Base-by-base conservation (phyloP, 1,284 basidiomycete species). In the Kwoniella shivajii region DNA sequence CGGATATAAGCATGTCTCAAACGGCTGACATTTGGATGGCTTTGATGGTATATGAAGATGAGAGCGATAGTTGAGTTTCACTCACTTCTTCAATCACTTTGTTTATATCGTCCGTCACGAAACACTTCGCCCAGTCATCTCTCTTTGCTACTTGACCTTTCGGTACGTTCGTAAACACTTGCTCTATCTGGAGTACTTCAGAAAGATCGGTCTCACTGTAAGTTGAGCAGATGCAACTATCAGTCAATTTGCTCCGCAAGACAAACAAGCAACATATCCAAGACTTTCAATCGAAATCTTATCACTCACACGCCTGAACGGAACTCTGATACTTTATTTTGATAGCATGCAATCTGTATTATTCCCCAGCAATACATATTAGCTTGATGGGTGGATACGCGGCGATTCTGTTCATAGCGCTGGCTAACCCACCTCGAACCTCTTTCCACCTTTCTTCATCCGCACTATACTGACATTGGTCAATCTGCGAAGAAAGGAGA, bases 311-410 rank as follows among this genome's bases (percentile, higher is more conserved):
- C 89, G 60, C 92, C 92, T 52, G 85, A 91, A 55, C 95, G 82
- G 86, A 89, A 99, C 78, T 97, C 94, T 66, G 93, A 89, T 20
- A 98, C 95, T 80, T 98, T 98, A 81, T 99, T 99, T 83, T 98
- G 97, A 82, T 98, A 98, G 78, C 94, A 98, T 45, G 95, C 95
- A 67, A 99, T 90, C 90, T 93, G 59, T 24, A 24, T n/a, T 6
- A 36, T 20, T 24, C 13, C n/a, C n/a, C n/a, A n/a, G n/a, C n/a
- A n/a, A n/a, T n/a, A n/a, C n/a, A n/a, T n/a, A n/a, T n/a, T n/a
- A n/a, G n/a, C n/a, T n/a, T n/a, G n/a, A n/a, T n/a, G n/a, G n/a
- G n/a, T n/a, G n/a, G n/a, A n/a, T n/a, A n/a, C n/a, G n/a, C n/a
- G n/a, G n/a, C n/a, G n/a, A n/a, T n/a, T n/a, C n/a, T n/a, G n/a